Base-by-base conservation (phyloP, 208 protist genomes). In the Leptomonas pyrrhocoris region DNA sequence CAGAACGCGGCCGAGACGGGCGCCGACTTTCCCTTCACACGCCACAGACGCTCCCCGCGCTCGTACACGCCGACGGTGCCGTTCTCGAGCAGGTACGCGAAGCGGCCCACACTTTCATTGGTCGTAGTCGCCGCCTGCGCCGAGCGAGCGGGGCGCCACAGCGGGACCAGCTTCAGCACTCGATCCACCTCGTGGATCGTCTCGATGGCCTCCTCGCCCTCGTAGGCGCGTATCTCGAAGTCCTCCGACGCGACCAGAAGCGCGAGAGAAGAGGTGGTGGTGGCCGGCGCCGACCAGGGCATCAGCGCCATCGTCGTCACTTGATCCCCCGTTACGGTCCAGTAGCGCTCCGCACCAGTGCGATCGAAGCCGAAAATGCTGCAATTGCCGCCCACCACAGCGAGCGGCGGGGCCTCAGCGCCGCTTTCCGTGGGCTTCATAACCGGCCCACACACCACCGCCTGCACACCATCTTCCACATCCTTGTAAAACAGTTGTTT, bases 241-340 rank as follows among this genome's bases (percentile, higher is more conserved):
- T 99, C 96, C 36, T 98, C 96, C 19, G 94, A 96, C 16, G 95
- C 96, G 9, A 94, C 94, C 3, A 99, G 74, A 25, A 99, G 74
- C 54, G 93, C 56, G 50, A 55, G 64, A 23, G 64, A 59, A 25
- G 46, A 49, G 28, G 45, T 43, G 28, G 43, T 6, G 28, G 38
- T 48, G 28, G 1, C 9, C 36, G 60, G 28, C 23, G 27, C 34
- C 19, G 38, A 48, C 86, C 88, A 93, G 43, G 94, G 91, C 67
- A 96, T 56, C 55, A 98, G 72, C 57, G 75, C 77, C 68, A 99
- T 77, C 36, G 90, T 66, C 1, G 83, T 90, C 13, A 99, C 96
- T 65, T 96, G 93, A 40, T 98, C 97, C 3, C 97, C 96, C 4
- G 96, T 98, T 30, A 98, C 94, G 9, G 94, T 98, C 94, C 94